These are phyloP conservation scores for Eragrostis tef DNA, from an alignment of 202 grass and related monocot genomes.

Conservation along the genomic window DNA sequence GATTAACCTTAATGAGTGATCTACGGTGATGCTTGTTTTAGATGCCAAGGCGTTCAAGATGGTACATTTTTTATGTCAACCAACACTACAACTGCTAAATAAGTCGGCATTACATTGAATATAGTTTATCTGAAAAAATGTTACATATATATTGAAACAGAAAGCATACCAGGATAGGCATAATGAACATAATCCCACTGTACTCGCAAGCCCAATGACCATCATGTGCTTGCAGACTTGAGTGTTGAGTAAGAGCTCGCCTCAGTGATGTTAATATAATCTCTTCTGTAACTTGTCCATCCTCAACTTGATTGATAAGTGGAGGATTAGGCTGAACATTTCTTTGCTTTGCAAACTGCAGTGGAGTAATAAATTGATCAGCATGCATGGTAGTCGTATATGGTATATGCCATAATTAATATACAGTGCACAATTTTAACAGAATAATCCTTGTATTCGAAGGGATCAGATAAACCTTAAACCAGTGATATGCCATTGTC, in stretches of 20 bases:
- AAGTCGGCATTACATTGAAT: neutral
- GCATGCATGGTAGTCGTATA: neutral
- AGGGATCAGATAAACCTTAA: no score
- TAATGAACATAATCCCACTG: constrained; percentile 48
- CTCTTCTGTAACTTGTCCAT: constrained; percentile 19
- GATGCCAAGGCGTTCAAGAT: neutral
- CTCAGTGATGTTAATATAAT: constrained; percentile 39
- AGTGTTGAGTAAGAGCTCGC: constrained; percentile 37
- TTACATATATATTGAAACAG: neutral
- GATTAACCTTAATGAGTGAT: neutral
- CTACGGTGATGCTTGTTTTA: no score
- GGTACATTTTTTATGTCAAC: neutral
- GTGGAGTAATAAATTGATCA: neutral
- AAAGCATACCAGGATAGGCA: constrained; percentile 36
- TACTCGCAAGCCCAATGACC: constrained; percentile 41
- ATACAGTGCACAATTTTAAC: neutral
- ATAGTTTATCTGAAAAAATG: neutral
- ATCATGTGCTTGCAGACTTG: constrained; percentile 44
- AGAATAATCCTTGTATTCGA: neutral
- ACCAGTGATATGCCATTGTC: no score
- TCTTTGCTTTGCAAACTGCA: constrained; percentile 42
- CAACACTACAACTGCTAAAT: neutral
- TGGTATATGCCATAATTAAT: neutral
- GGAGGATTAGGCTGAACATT: neutral
- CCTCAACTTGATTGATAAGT: neutral